Evolutionary conservation across 306 rosid genomes (phyloP).

Genomic region (Gillenia trifoliata): DNA sequence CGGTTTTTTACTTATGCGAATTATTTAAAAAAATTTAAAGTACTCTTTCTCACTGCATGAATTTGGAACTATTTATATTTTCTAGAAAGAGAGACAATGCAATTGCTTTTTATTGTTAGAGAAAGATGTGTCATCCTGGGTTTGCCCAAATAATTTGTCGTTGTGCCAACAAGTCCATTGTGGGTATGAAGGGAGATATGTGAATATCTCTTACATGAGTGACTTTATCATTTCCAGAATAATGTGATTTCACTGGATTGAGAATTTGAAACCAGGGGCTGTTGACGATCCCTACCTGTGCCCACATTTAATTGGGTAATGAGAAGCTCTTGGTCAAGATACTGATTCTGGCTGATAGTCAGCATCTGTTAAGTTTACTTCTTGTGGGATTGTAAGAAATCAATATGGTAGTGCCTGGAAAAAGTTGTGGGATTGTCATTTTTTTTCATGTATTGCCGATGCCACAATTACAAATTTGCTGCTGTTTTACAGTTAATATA

Average conservation of each 20-base stretch:
- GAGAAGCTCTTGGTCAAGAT: constrained; percentile 4
- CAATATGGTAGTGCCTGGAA: neutral
- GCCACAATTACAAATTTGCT: neutral
- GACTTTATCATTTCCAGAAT: neutral
- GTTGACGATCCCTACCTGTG: neutral
- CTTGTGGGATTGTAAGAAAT: neutral
- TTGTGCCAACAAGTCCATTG: neutral
- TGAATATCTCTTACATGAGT: neutral
- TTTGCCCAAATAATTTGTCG: neutral
- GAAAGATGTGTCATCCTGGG: neutral
- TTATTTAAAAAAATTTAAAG: neutral
- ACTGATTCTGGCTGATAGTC: neutral
- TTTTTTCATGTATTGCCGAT: neutral
- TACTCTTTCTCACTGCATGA: neutral
- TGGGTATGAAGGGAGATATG: neutral
- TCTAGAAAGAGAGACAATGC: constrained; percentile 2
- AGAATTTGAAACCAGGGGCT: neutral
- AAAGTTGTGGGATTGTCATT: neutral
- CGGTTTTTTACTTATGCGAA: neutral
- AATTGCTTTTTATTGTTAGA: neutral
- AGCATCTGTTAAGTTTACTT: neutral
- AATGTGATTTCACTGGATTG: neutral
- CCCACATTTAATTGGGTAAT: neutral
- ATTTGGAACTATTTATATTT: neutral
- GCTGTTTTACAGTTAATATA: neutral